Evolutionary conservation across 2,329 filamentous ascomycete genomes (phyloP).

Genomic region (Biscogniauxia sp.): DNA sequence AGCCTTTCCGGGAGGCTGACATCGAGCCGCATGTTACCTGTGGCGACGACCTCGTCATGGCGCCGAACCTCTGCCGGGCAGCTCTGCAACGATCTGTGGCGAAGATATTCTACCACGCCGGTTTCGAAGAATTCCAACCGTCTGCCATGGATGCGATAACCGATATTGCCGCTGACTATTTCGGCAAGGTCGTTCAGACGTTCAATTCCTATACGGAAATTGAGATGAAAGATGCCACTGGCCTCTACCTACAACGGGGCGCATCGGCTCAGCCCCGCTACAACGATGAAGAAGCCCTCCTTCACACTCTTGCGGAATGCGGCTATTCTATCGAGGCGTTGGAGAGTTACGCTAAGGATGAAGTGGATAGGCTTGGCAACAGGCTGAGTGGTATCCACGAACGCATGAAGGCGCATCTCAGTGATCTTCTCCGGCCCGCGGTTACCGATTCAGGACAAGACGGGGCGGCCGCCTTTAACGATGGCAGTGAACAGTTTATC

Average conservation of each 20-base stretch:
- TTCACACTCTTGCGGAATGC: slow-evolving; percentile 82
- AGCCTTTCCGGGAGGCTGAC: slow-evolving; percentile 84
- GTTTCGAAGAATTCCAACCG: slow-evolving; percentile 95
- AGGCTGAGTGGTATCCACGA: slow-evolving; percentile 87
- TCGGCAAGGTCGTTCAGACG: slow-evolving; percentile 76
- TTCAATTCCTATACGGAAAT: slow-evolving; percentile 81
- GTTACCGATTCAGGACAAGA: slow-evolving; percentile 77
- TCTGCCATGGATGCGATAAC: slow-evolving; percentile 89
- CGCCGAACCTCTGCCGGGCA: slow-evolving; percentile 74
- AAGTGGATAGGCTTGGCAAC: slow-evolving; percentile 78
- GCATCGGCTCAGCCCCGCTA: slow-evolving; percentile 61
- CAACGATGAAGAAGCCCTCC: slow-evolving; percentile 77
- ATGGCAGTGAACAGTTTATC: slow-evolving; percentile 95
- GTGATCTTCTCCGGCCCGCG: slow-evolving; percentile 90
- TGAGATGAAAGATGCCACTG: slow-evolving; percentile 65
- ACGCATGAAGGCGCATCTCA: slow-evolving; percentile 87
- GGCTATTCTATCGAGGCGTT: slow-evolving; percentile 79
- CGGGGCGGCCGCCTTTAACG: slow-evolving; percentile 84
- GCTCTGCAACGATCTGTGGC: slow-evolving; percentile 87
- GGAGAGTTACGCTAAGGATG: slow-evolving; percentile 86
- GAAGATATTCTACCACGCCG: slow-evolving; percentile 93
- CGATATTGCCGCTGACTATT: slow-evolving; percentile 85
- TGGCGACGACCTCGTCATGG: slow-evolving; percentile 85
- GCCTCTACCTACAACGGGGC: slow-evolving; percentile 38
- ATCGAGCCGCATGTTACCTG: slow-evolving; percentile 86